Evolutionary conservation across 1,139 yeast species (phyloP).

Genomic region (Candida sp.): DNA sequence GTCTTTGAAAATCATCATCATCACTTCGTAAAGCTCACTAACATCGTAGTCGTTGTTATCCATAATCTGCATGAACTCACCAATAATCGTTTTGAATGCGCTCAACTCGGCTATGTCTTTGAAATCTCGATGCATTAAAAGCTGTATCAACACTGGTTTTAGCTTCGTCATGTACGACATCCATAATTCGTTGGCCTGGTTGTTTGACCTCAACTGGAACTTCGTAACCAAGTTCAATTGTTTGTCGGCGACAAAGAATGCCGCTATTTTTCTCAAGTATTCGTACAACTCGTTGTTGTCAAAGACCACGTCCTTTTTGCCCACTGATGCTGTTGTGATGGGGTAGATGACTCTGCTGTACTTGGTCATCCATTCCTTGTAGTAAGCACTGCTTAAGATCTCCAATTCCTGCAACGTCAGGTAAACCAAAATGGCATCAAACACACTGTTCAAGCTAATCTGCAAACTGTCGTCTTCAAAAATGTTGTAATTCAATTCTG

Average conservation of each 20-base stretch:
- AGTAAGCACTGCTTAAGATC: conserved; percentile 62
- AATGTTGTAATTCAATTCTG: conserved; percentile 49
- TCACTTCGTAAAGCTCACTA: conserved; percentile 62
- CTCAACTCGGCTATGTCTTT: conserved; percentile 34
- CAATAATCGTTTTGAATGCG: conserved; percentile 58
- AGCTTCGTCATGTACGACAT: conserved; percentile 66
- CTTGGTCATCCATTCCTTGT: conserved; percentile 75
- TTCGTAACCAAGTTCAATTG: conserved; percentile 62
- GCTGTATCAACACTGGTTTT: conserved; percentile 54
- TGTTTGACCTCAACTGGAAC: conserved; percentile 55
- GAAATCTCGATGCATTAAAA: conserved; percentile 32
- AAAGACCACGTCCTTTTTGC: conserved; percentile 23
- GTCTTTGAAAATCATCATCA: conserved; percentile 61
- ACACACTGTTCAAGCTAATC: conserved; percentile 69
- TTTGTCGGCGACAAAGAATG: conserved; percentile 80
- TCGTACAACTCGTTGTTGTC: conserved; percentile 42
- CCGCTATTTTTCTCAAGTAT: conserved; percentile 67
- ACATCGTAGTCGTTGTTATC: conserved; percentile 72
- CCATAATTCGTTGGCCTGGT: conserved; percentile 79
- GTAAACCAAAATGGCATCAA: conserved; percentile 85
- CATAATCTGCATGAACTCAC: conserved; percentile 77
- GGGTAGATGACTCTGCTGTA: conserved; percentile 78
- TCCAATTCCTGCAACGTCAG: conserved; percentile 71
- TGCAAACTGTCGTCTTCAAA: conserved; percentile 48
- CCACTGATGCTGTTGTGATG: conserved; percentile 39